Evolutionary conservation across 2,329 filamentous ascomycete species (phyloP), one percentile per base, ranked within the genome.

Genomic region (Graphilbum fragrans): DNA sequence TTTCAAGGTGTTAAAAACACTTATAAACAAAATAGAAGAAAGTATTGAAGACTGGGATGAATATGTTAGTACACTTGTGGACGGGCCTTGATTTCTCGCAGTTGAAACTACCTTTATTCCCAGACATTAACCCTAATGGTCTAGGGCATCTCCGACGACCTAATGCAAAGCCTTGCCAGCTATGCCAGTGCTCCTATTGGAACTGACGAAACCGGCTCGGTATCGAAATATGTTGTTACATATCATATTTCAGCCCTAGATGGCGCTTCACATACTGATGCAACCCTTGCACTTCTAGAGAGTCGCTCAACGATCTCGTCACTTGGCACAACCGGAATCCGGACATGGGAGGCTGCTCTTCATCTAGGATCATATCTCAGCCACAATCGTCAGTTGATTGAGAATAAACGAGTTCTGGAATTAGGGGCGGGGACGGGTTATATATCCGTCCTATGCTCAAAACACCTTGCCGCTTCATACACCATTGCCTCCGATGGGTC

Each of bases 261-360:
- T 16, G 16, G 11, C 20, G 8, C 11, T 34, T 25, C 17, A 16
- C 21, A 38, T 39, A 48, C 34, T 18, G 19, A 5, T 35, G 45
- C 54, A 2, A 45, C 48, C 22, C 70, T 87, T 43, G 82, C 77
- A 1, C 63, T 87, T 2, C 67, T 83, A 14, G 84, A 88, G 59
- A 77, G 78, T 25, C 73, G 77, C 3, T 70, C 71, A 23, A 67
- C 88, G 22, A 74, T 90, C 37, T 77, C 82, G 2, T 79, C 78
- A 2, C 70, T 69, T 0, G 82, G 82, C 1, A 87, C 82, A 1
- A 90, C 84, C 0, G 84, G 84, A 1, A 67, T 84, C 20, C 72
- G 84, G 27, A 90, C 85, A 0, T 92, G 84, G 85, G 85, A 90
- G 56, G 84, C 84, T 1, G 77, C 82, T 2, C 62, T 90, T 9